Base-by-base conservation (phyloP, 805 yeast genomes). In the Naumovozyma dairenensis region DNA sequence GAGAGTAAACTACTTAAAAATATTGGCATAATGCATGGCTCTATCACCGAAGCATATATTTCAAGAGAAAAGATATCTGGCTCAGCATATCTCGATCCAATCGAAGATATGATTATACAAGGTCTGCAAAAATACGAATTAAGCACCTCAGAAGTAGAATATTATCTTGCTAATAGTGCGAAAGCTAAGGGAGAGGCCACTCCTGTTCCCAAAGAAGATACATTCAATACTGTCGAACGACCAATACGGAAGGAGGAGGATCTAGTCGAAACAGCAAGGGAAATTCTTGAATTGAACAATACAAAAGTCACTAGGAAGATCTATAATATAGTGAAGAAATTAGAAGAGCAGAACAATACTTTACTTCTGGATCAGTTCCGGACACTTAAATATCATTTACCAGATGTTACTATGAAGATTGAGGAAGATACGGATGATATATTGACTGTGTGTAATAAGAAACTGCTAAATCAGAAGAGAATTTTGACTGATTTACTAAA, bases 41-140 rank as follows among this genome's bases (percentile, higher is more conserved):
- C 26, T 7, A 8, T 24, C 6, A 14, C 14, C 8, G 26, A 24
- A 10, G 8, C n/a, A 24, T 24, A 24, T 14, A 5, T 14, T 6
- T 10, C 8, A 24, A 67, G 93, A 37, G 62, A 71, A 21, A 68
- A 69, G 37, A 74, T 80, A 2, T 54, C 75, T 32, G 66, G 63
- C 37, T 43, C 69, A 21, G 74, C 67, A 31, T 51, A 45, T 20
- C 48, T 56, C 29, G 65, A 72, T 1, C 62, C 59, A 3, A 69
- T 64, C 22, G 74, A 69, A 39, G 32, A 50, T 2, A 62, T 59
- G 32, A 40, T 76, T 8, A 51, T 63, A 18, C 52, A 60, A 15
- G 59, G 64, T 18, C 49, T 74, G 9, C 49, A 55, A 1, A 60
- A 61, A 33, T 60, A 61, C 16, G 57, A 52, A 12, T 35, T 59